These are phyloP conservation scores for Apophysomyces trapeziformis DNA, from an alignment of 371 early-diverging fungal genomes.

Conservation along the genomic window DNA sequence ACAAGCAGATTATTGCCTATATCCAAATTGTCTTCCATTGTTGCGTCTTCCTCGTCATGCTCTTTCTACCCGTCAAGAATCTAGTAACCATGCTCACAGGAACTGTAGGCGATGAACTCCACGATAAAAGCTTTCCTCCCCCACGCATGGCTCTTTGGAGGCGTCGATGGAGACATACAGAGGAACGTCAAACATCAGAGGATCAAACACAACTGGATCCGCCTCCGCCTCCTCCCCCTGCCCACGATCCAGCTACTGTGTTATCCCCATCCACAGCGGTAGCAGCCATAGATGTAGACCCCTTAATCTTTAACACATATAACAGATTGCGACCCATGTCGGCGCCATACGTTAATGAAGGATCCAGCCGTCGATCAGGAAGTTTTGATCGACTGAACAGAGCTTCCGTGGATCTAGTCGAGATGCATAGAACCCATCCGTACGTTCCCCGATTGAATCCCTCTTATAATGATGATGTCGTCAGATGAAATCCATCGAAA, in stretches of 20 bases:
- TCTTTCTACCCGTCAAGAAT: constrained; percentile 31
- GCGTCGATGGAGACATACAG: background rate
- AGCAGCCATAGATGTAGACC: background rate
- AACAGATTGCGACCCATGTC: background rate
- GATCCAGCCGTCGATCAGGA: background rate
- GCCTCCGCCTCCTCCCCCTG: background rate
- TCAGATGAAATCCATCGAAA: too few species aligned
- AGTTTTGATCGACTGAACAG: background rate
- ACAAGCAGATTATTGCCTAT: constrained; percentile 44
- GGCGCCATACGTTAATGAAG: background rate
- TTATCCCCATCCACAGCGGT: background rate
- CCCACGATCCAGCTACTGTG: background rate
- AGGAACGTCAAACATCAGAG: background rate
- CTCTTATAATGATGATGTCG: too few species aligned
- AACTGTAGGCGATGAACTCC: constrained; percentile 22
- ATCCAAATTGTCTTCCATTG: constrained; percentile 44
- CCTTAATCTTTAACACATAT: background rate
- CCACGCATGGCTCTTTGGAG: constrained; percentile 32
- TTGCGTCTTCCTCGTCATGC: constrained; percentile 30
- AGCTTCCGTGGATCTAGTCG: background rate
- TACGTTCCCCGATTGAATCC: background rate
- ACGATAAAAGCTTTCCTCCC: constrained; percentile 26
- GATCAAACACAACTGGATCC: background rate
- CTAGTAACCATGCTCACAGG: constrained; percentile 29
- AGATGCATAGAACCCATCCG: background rate